These are phyloP conservation scores for Trapa incisa DNA, from an alignment of 345 rosid species.

Conservation along the genomic window DNA sequence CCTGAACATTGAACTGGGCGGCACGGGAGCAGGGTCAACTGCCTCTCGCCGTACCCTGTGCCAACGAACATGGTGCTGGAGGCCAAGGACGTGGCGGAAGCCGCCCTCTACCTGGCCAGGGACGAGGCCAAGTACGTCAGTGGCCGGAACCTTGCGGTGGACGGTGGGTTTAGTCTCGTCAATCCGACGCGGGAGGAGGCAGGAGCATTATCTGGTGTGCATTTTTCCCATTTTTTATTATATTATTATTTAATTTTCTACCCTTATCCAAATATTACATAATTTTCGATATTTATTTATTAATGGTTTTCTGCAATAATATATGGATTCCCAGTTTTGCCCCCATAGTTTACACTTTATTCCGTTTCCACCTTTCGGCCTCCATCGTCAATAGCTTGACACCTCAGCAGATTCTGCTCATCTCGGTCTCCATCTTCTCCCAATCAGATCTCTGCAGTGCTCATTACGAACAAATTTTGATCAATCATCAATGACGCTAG, in stretches of 20 bases:
- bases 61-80: conserved; percentile 3
- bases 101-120: conserved; percentile 15
- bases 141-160: conserved; percentile 7
- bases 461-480: not conserved
- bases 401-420: not conserved
- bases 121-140: conserved; percentile 22
- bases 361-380: not conserved
- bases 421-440: not conserved
- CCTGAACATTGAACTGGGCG: conserved; percentile 12
- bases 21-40: conserved; percentile 16
- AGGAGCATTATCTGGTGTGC: no score
- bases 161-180: not conserved
- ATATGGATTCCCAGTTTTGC: not conserved
- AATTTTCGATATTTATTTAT: no score
- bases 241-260: no score
- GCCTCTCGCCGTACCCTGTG: conserved; percentile 13
- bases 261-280: no score
- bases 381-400: not conserved
- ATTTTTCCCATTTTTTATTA: no score
- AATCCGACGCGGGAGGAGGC: not conserved
- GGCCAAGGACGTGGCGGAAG: conserved; percentile 13
- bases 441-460: not conserved
- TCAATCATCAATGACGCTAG: conserved; percentile 7
- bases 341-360: not conserved
- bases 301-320: not conserved